These are phyloP conservation scores for Tritrichomonas musculus DNA, from an alignment of 208 protist species.

Conservation along the genomic window DNA sequence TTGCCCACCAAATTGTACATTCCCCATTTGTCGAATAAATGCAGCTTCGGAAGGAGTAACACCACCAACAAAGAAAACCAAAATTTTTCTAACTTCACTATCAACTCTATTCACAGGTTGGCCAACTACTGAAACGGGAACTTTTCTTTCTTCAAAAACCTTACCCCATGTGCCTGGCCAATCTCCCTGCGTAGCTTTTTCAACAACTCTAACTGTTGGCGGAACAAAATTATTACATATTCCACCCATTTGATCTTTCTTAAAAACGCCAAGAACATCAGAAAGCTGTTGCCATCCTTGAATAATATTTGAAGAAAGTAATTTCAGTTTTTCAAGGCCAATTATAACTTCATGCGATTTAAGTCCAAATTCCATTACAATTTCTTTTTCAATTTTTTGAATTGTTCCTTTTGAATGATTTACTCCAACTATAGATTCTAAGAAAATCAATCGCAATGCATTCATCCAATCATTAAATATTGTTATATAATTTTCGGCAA, in stretches of 20 bases:
- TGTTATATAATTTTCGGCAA: background rate
- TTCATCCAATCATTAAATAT: background rate
- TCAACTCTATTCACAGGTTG: background rate
- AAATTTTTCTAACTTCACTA: background rate
- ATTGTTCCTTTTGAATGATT: background rate
- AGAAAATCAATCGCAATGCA: background rate
- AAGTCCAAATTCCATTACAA: background rate
- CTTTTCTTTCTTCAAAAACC: background rate
- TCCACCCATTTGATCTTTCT: too few relatives aligned
- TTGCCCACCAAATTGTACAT: background rate
- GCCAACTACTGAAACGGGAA: background rate
- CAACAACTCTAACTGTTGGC: background rate
- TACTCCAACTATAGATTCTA: background rate
- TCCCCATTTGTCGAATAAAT: background rate
- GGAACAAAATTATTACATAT: background rate
- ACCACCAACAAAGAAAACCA: constrained; percentile 14
- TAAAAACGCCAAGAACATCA: too few relatives aligned
- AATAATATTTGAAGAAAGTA: background rate
- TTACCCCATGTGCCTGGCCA: background rate
- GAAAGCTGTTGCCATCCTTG: background rate
- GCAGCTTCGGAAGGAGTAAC: background rate
- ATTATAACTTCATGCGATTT: background rate
- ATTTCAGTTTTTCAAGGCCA: background rate
- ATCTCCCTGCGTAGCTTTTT: background rate
- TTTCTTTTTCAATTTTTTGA: background rate